Evolutionary conservation across 2,329 filamentous ascomycete genomes (phyloP).

Genomic region (Trichothecium sympodiale): DNA sequence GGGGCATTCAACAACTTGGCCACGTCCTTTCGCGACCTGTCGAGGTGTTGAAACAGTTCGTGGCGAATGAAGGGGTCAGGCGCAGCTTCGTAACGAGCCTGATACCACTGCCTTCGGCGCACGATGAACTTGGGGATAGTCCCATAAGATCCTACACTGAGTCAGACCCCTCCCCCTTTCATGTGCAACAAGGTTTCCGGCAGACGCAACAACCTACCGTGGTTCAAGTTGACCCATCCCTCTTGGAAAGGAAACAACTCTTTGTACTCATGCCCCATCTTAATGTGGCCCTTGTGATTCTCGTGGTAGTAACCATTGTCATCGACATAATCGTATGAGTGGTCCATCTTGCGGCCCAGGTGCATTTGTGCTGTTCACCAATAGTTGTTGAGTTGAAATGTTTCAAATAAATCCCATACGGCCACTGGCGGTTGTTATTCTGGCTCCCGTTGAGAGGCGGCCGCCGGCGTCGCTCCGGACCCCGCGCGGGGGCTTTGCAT

Average conservation of each 20-base stretch:
- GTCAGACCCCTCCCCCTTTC: constrained; percentile 3
- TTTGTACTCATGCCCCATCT: constrained; percentile 3
- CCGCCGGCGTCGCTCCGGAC: too few species aligned
- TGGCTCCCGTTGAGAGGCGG: too few species aligned
- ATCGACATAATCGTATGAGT: too few species aligned
- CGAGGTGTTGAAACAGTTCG: constrained; percentile 49
- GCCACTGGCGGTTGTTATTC: too few species aligned
- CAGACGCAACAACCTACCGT: constrained; percentile 40
- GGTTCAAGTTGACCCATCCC: constrained; percentile 64
- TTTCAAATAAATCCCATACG: too few species aligned
- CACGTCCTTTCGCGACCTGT: constrained; percentile 56
- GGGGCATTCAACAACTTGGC: constrained; percentile 57
- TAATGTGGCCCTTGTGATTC: too few species aligned
- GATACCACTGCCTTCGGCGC: constrained; percentile 47
- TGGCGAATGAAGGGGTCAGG: constrained; percentile 72
- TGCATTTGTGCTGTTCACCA: too few species aligned
- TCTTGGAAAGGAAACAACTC: constrained; percentile 59
- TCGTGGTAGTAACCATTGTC: too few species aligned
- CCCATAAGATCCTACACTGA: constrained; percentile 64
- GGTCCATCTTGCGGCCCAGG: too few species aligned
- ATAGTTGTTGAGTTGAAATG: too few species aligned
- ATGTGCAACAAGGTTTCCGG: too few species aligned
- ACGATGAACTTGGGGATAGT: constrained; percentile 56
- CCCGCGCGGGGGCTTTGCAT: too few species aligned
- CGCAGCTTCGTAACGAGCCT: constrained; percentile 52